A percentile compares a stretch with the other conserved stretches of the same genome.
Conservation (phyloP, 768 basidiomycete species). For the Galerina sulciceps region DNA sequence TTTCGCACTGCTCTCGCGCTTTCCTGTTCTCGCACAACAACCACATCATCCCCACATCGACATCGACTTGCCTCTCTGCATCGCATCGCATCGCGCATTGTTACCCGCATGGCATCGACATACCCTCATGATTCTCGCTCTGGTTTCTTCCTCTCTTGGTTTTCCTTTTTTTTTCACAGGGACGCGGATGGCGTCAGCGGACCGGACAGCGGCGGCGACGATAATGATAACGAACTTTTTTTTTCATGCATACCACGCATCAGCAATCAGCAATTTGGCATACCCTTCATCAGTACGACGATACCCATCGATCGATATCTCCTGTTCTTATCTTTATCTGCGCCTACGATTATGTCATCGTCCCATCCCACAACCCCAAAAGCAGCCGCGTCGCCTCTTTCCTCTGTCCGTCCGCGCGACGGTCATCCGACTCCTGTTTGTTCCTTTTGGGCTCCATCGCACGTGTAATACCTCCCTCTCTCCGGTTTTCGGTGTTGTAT, state of each 20-base stretch:
- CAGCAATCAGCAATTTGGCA: not conserved
- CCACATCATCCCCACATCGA: not conserved
- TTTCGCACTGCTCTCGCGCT: not conserved
- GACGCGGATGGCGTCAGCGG: not conserved
- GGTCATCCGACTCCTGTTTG: not conserved
- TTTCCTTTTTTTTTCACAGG: not conserved
- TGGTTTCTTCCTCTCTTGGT: not conserved
- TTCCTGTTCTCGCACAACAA: not conserved
- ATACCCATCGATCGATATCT: too few relatives aligned
- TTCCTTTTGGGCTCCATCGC: not conserved
- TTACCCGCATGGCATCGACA: slow-evolving; percentile 6
- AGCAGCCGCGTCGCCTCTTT: too few relatives aligned
- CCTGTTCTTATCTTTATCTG: too few relatives aligned
- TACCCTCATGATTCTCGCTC: not conserved
- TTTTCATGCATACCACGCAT: not conserved
- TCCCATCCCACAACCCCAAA: too few relatives aligned
- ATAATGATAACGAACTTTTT: not conserved
- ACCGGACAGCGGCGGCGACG: not conserved
- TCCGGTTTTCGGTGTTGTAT: slow-evolving; percentile 1
- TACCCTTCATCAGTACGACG: too few relatives aligned
- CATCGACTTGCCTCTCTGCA: not conserved
- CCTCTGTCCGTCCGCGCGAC: not conserved
- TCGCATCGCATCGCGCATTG: not conserved
- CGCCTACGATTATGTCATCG: too few relatives aligned
- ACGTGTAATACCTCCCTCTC: not conserved